Evolutionary conservation across 2,329 filamentous ascomycete species (phyloP), one percentile per base, ranked within the genome.

Genomic region (Exophiala aquamarina): DNA sequence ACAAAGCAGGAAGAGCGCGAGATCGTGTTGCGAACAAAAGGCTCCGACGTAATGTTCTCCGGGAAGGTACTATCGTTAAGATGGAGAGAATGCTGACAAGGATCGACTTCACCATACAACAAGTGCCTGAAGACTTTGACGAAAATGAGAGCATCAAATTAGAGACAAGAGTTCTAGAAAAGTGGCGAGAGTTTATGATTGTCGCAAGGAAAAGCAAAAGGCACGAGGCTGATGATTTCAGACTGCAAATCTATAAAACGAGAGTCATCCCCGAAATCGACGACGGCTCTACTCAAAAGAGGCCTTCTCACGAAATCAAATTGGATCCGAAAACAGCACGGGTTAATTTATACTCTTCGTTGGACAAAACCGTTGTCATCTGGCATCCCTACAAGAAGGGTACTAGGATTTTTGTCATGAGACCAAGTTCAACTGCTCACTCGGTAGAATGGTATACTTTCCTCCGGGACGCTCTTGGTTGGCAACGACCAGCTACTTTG

Each of bases 361-460:
- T 86, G 13, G 83, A 86, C 64, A 86, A 86, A 62, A 83, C 82
- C 1, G 69, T 86, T 14, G 83, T 82, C 8, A 66, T 86, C 8
- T 86, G 82, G 74, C 70, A 76, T 23, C 76, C 78, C 3, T 69
- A 70, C 49, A 73, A 72, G 44, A 66, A 64, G 14, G 75, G 79
- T 3, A 82, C 78, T 2, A 71, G 72, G 26, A 83, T 86, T 42
- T 79, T 77, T 54, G 81, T 86, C 50, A 74, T 86, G 64, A 75
- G 80, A 21, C 75, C 82, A 4, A 75, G 78, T 10, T 83, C 82
- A 14, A 72, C 75, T 2, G 77, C 79, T 4, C 79, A 78, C 57
- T 78, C 81, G 5, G 77, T 83, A 8, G 83, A 86, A 61, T 86
- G 83, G 83, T 85, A 82, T 60, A 84, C 82, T 0, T 85, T 85